Percentiles rank a stretch among this genome's conserved stretches.
These are phyloP conservation scores for Talaromyces sp. DNA, from an alignment of 2,329 filamentous ascomycete genomes.

Conservation along the genomic window DNA sequence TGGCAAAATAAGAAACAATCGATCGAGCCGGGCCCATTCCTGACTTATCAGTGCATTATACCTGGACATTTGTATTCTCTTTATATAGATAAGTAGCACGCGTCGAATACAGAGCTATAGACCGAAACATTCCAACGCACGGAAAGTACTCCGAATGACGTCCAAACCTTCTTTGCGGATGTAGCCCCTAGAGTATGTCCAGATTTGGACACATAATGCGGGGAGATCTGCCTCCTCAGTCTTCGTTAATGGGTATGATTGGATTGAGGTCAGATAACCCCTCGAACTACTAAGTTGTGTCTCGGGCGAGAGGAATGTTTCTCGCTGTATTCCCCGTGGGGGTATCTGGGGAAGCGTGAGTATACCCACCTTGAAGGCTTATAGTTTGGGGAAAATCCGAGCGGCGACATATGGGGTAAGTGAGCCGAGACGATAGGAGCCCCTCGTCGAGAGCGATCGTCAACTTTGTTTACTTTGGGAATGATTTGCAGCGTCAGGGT, in stretches of 20 bases:
- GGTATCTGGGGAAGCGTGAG: background rate
- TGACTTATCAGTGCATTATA: background rate
- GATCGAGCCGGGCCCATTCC: constrained; percentile 1
- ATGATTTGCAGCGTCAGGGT: background rate
- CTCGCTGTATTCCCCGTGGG: constrained; percentile 5
- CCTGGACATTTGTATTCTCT: background rate
- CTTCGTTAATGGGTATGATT: background rate
- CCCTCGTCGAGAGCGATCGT: background rate
- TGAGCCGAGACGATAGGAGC: background rate
- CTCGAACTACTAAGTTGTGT: background rate
- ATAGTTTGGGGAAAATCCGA: background rate
- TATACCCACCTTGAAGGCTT: background rate
- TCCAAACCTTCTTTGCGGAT: background rate
- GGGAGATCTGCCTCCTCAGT: background rate
- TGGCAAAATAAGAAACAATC: background rate
- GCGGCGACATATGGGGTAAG: background rate
- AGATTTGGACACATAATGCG: background rate
- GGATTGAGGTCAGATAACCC: background rate
- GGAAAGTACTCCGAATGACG: constrained; percentile 1
- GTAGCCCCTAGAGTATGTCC: background rate
- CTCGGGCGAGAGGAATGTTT: background rate
- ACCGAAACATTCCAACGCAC: constrained; percentile 3
- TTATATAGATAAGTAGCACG: background rate
- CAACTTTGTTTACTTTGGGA: background rate
- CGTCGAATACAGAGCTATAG: background rate